phyloP scores from a whole-genome alignment of 306 rosid genomes.

The Cucurbita maxima region DNA sequence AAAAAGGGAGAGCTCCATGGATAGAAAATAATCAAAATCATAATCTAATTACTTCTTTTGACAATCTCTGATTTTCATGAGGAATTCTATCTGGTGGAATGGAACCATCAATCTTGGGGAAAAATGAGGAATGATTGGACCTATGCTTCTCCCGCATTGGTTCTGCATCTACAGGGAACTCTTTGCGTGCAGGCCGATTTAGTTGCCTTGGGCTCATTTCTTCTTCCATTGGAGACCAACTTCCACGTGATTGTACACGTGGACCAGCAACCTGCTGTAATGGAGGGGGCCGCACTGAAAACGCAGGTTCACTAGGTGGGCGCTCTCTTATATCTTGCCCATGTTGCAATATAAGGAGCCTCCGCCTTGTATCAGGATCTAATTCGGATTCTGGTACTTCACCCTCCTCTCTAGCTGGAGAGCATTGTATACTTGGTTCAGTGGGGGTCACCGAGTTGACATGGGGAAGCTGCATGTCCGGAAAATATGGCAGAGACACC shows the following conservation, averaged over 20 bases:
- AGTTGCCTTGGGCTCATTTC: constrained; percentile 71
- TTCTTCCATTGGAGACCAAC: constrained; percentile 82
- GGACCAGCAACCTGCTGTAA: constrained; percentile 44
- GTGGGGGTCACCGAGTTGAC: constrained; percentile 45
- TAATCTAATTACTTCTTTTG: constrained; percentile 54
- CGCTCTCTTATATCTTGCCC: constrained; percentile 89
- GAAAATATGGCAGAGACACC: constrained; percentile 31
- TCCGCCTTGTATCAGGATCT: constrained; percentile 97
- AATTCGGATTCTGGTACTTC: constrained; percentile 98
- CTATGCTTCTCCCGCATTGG: constrained; percentile 65
- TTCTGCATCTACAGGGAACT: constrained; percentile 58
- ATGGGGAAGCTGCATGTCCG: constrained; percentile 46
- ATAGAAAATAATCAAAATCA: constrained; percentile 11
- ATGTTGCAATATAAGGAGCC: constrained; percentile 97
- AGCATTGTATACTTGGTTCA: constrained; percentile 67
- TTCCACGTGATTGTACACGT: constrained; percentile 39
- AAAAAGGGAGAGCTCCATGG: constrained; percentile 1
- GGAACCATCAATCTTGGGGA: constrained; percentile 57
- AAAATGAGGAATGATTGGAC: constrained; percentile 52
- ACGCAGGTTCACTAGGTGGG: constrained; percentile 50
- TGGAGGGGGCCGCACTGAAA: constrained; percentile 45
- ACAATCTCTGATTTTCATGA: constrained; percentile 56
- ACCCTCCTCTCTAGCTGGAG: constrained; percentile 99
- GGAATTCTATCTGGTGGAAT: constrained; percentile 56
- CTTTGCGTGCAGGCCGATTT: constrained; percentile 44